A percentile compares a stretch with the other conserved stretches of the same genome.
Conservation (phyloP, 345 rosid species). For the Moringa oleifera region DNA sequence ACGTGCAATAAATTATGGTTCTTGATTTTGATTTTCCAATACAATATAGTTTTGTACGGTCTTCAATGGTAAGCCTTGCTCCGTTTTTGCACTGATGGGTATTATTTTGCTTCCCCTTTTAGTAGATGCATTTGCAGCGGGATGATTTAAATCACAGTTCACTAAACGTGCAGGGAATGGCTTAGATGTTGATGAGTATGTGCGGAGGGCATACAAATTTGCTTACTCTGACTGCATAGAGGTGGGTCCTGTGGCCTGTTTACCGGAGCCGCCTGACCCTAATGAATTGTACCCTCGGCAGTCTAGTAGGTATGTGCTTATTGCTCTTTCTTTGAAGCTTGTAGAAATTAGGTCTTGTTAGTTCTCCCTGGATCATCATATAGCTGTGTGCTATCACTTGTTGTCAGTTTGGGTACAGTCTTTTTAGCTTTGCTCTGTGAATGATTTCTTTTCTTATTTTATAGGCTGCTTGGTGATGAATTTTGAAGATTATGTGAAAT, state of each 20-base stretch:
- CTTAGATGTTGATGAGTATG: conserved; percentile 97
- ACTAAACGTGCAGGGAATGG: conserved; percentile 67
- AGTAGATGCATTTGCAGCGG: conserved; percentile 12
- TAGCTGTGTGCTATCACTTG: neutral
- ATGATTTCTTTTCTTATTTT: neutral
- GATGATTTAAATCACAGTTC: conserved; percentile 12
- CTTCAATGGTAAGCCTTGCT: conserved; percentile 10
- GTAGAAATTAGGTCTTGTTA: conserved; percentile 5
- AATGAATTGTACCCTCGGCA: conserved; percentile 92
- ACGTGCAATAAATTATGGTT: conserved; percentile 7
- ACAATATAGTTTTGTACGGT: neutral
- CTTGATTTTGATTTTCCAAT: conserved; percentile 3
- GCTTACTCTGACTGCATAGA: conserved; percentile 97
- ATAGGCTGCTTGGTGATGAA: conserved; percentile 10
- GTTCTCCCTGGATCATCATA: conserved; percentile 6
- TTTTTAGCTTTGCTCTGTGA: neutral
- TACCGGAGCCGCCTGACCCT: conserved; percentile 96
- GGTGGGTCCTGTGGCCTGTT: conserved; percentile 83
- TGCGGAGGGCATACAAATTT: conserved; percentile 92
- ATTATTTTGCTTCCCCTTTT: conserved; percentile 7
- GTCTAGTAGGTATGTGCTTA: conserved; percentile 63
- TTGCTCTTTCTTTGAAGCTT: conserved; percentile 11
- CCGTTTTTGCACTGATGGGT: conserved; percentile 12
- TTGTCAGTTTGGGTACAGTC: too few species aligned
- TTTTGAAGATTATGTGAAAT: conserved; percentile 11